A percentile compares a stretch with the other conserved stretches of the same genome.
Evolutionary conservation across 495 filamentous ascomycete genomes (phyloP).

Genomic region (Lineolata rhizophorae): DNA sequence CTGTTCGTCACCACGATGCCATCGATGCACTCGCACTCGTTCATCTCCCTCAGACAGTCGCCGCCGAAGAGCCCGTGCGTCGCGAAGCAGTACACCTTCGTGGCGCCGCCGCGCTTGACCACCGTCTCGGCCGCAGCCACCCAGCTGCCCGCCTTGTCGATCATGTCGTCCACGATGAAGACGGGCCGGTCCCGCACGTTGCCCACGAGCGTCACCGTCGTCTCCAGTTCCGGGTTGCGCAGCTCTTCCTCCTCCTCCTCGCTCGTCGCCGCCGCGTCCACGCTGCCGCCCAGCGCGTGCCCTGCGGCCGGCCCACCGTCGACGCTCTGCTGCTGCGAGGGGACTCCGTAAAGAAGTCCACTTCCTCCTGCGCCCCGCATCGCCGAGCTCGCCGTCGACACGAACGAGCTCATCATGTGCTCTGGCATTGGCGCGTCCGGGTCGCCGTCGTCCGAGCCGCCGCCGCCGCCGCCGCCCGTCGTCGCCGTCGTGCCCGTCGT

Average conservation of each 20-base stretch:
- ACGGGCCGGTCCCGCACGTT: constrained; percentile 72
- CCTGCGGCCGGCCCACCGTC: too few relatives aligned
- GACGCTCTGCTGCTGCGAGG: constrained; percentile 13
- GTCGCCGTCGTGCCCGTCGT: background rate
- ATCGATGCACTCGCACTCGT: constrained; percentile 79
- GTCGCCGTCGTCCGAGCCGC: constrained; percentile 24
- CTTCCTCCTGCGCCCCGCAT: too few relatives aligned
- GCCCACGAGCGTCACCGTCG: constrained; percentile 88
- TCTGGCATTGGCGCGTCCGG: constrained; percentile 27
- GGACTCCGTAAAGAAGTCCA: background rate
- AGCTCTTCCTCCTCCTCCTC: constrained; percentile 78
- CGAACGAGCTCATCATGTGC: constrained; percentile 40
- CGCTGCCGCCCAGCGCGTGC: constrained; percentile 61
- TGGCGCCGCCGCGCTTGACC: constrained; percentile 74
- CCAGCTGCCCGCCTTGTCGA: constrained; percentile 92
- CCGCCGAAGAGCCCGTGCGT: constrained; percentile 88
- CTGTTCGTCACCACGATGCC: constrained; percentile 90
- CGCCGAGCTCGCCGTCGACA: constrained; percentile 34
- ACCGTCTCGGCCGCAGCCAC: constrained; percentile 97
- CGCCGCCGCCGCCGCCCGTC: constrained; percentile 13
- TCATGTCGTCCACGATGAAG: constrained; percentile 96
- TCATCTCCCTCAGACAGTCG: constrained; percentile 75
- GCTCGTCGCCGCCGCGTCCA: constrained; percentile 53
- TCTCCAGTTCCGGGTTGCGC: constrained; percentile 53
- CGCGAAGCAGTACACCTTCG: constrained; percentile 91